Base-by-base conservation (phyloP, 257 asterid genomes). In the Ilex aquifolium region DNA sequence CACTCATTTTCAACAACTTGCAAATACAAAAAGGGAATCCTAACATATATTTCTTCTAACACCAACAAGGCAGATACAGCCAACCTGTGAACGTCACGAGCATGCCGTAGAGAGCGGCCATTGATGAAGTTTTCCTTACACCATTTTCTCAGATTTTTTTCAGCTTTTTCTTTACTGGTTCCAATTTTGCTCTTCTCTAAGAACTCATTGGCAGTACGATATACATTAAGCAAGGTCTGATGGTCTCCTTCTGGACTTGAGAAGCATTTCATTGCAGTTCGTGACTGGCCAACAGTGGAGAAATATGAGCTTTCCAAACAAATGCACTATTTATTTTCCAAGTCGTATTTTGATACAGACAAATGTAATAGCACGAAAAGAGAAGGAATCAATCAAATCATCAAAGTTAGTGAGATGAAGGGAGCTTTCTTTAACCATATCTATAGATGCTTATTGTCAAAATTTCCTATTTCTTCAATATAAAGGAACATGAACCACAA, bases 1-100 rank as follows among this genome's bases (percentile, higher is more conserved):
- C 7, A 42, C 48, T 46, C 52, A 10, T 46, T 14, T 46, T 12
- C n/a, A 10, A 46, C 4, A 14, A 46, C 52, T 10, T 46, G 13
- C 52, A 46, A 46, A 14, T 46, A 6, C 13, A 46, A 46, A 14
- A 7, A 10, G 52, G 14, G 14, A 46, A 1, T 46, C 14, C n/a
- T 4, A 2, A 14, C 6, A 46, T 10, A 46, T 10, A 10, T 46
- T 46, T 16, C 30, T 15, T 53, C 8, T 36, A 36, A 36, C 27
- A 36, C 42, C 8, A 10, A 31, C 13, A 27, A 42, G 44, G 59
- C 65, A 61, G 60, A 46, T 17, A 67, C 27, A 68, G 48, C 75
- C 63, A 32, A 91, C 98, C 97, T 83, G 95, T 89, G 97, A 69
- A 87, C 77, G 76, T 92, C 94, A 44, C 88, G 95, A 67, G 97